Base-by-base conservation (phyloP, 73 alveolate genomes). In the Urostyla sp. region DNA sequence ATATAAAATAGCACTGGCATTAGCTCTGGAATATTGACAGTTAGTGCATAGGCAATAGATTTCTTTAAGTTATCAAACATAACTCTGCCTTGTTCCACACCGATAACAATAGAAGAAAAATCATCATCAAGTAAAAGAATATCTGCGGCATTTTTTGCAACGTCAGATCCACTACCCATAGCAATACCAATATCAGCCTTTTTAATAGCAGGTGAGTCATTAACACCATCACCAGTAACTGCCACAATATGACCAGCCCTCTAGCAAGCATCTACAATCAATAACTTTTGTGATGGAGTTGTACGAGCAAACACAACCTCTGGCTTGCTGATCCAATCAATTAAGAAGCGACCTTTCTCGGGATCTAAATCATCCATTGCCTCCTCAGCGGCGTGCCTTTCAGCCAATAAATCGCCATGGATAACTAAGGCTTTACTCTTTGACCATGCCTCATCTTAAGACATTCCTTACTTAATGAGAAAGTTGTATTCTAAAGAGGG, bases 141-240 rank as follows among this genome's bases (percentile, higher is more conserved):
- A 87, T 97, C 99, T 18, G 99, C 99, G 13, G 99, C 99, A 85
- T 96, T 99, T 91, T 97, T 97, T 20, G 99, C 99, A 23, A 98
- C 99, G 91, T 98, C 99, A 57, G 99, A 91, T 35, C 99, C 99
- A 67, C 92, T 96, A 94, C 91, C 93, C 95, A 88, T 88, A 0
- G 95, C 95, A 26, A 88, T 66, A 40, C 95, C 95, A 75, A 92
- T 92, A 87, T 92, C 95, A 11, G 98, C 96, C 67, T 92, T 89
- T 75, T 92, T 95, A 51, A 95, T 95, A 23, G 99, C 98, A 16
- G 99, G 99, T n/a, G 96, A 90, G 78, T 95, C 99, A 88, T 92
- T 93, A 0, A 90, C 98, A 32, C 98, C 98, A 80, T 93, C 99
- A 13, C 99, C 99, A 6, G 97, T 93, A 31, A 91, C 98, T 28